Evolutionary conservation across 2,329 filamentous ascomycete species (phyloP).

Genomic region (Chrysosporium queenslandicum): DNA sequence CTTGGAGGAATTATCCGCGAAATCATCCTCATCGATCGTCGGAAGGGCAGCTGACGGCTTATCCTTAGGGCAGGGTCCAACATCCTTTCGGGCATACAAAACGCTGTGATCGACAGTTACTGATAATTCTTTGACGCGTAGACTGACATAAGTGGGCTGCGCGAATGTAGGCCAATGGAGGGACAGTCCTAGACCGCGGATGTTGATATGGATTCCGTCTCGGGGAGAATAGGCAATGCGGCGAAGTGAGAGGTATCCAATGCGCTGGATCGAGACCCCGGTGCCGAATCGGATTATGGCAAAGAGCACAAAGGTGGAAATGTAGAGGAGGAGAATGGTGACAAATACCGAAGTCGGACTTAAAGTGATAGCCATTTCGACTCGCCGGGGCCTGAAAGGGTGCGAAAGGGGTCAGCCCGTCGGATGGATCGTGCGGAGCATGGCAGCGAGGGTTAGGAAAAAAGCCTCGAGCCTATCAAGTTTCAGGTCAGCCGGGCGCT

Average conservation of each 20-base stretch:
- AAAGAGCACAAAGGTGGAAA: slow-evolving; percentile 86
- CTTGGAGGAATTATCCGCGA: not conserved
- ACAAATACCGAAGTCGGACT: slow-evolving; percentile 75
- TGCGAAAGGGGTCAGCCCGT: slow-evolving; percentile 14
- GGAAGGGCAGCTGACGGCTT: not conserved
- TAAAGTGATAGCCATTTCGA: slow-evolving; percentile 35
- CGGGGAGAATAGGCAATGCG: slow-evolving; percentile 80
- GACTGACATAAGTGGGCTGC: slow-evolving; percentile 90
- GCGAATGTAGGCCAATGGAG: slow-evolving; percentile 92
- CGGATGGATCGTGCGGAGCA: slow-evolving; percentile 4
- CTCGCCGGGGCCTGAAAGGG: slow-evolving; percentile 7
- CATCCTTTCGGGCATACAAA: slow-evolving; percentile 20
- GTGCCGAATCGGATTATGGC: slow-evolving; percentile 86
- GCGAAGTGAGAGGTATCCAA: slow-evolving; percentile 85
- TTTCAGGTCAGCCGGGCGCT: not conserved
- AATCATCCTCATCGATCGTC: not conserved
- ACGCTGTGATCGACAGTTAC: slow-evolving; percentile 69
- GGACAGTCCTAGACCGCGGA: slow-evolving; percentile 77
- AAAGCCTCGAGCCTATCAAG: slow-evolving; percentile 12
- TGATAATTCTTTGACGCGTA: slow-evolving; percentile 75
- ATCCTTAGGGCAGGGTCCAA: slow-evolving; percentile 6
- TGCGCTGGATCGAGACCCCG: slow-evolving; percentile 86
- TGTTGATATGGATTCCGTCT: slow-evolving; percentile 81
- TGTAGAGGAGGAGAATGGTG: slow-evolving; percentile 72
- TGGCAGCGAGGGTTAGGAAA: slow-evolving; percentile 15